Evolutionary conservation across 2,329 filamentous ascomycete species (phyloP).

Genomic region (Fusarium sarcochroum): DNA sequence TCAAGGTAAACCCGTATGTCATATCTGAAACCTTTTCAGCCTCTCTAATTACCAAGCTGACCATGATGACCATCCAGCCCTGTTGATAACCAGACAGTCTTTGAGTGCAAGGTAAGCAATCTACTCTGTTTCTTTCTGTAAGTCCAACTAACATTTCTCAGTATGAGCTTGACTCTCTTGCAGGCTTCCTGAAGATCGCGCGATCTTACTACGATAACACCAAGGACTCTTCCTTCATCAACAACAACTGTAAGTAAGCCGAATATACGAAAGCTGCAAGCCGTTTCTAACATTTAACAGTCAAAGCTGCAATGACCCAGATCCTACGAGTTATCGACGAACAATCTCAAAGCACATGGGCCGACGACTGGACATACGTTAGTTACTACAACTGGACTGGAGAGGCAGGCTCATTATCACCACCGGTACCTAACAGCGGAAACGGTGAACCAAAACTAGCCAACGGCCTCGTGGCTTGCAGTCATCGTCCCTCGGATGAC

Average conservation of each 20-base stretch:
- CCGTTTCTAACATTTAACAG: background rate
- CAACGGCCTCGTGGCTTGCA: conserved; percentile 21
- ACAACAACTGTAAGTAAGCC: conserved; percentile 13
- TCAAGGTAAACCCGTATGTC: conserved; percentile 18
- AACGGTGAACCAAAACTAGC: conserved; percentile 24
- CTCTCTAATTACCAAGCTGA: background rate
- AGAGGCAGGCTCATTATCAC: conserved; percentile 14
- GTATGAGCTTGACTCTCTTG: conserved; percentile 31
- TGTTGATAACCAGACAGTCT: conserved; percentile 26
- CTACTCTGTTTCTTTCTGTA: rapidly evolving
- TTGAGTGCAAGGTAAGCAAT: conserved; percentile 22
- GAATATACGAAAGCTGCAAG: rapidly evolving
- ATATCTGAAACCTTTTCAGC: rapidly evolving
- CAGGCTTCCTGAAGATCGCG: conserved; percentile 28
- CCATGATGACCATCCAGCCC: background rate
- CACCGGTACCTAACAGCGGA: conserved; percentile 25
- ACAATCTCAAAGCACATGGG: conserved; percentile 31
- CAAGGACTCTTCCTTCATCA: conserved; percentile 18
- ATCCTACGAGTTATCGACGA: conserved; percentile 21
- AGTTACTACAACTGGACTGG: conserved; percentile 39
- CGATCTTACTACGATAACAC: conserved; percentile 29
- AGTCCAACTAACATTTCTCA: background rate
- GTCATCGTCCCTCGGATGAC: conserved; percentile 30
- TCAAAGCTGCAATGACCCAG: conserved; percentile 19
- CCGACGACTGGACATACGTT: conserved; percentile 22